These are phyloP conservation scores for Batkoa obscura DNA, from an alignment of 371 early-diverging fungal genomes.

Conservation along the genomic window DNA sequence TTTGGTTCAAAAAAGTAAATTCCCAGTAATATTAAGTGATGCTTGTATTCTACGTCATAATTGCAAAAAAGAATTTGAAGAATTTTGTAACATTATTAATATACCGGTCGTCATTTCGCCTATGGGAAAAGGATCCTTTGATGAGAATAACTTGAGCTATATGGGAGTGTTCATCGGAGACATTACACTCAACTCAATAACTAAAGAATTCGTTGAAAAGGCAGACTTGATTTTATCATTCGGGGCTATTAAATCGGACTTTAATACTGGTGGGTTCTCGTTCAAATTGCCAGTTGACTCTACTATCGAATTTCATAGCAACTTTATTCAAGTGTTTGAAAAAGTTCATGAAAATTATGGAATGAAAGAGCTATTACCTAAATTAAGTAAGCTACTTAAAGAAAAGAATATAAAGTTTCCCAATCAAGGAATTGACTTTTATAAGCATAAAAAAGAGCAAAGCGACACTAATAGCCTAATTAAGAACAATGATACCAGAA, in stretches of 20 bases:
- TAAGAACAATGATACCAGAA: not conserved
- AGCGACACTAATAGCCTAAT: not conserved
- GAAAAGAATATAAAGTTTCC: not conserved
- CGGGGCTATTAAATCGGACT: constrained; percentile 23
- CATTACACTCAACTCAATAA: constrained; percentile 11
- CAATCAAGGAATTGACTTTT: not conserved
- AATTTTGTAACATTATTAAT: constrained; percentile 14
- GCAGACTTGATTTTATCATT: constrained; percentile 21
- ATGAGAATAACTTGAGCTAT: constrained; percentile 15
- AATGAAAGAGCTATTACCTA: constrained; percentile 6
- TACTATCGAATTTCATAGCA: constrained; percentile 5
- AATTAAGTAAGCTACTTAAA: not conserved
- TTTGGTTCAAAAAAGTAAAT: constrained; percentile 11
- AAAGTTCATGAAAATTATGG: constrained; percentile 1
- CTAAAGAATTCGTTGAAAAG: constrained; percentile 15
- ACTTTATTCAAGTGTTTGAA: constrained; percentile 1
- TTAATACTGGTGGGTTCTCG: constrained; percentile 21
- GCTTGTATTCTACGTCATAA: constrained; percentile 19
- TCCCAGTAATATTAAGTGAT: constrained; percentile 22
- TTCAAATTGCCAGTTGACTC: not conserved
- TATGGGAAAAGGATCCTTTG: constrained; percentile 25
- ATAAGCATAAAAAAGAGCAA: too few relatives aligned
- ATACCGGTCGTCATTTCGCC: constrained; percentile 20
- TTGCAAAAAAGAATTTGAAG: constrained; percentile 11
- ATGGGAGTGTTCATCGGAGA: constrained; percentile 19